Evolutionary conservation across 805 yeast genomes (phyloP), one percentile per base, ranked within the genome.

Genomic region (Zygosaccharomyces bisporus): DNA sequence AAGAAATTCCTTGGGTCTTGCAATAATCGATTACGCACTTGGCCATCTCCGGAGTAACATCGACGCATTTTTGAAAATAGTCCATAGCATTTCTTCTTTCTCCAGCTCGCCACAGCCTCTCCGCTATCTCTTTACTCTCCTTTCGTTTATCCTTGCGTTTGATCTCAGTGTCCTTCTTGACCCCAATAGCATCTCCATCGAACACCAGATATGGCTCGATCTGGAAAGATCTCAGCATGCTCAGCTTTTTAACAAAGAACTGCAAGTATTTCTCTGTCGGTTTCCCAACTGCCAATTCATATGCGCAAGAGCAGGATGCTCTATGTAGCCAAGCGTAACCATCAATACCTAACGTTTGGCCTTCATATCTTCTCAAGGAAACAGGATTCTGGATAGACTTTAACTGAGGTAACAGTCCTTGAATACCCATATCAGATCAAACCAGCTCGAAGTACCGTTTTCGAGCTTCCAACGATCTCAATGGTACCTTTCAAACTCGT

Each of bases 281-380:
- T 40, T 67, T 63, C 8, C 78, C 86, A 41, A 76, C 69, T 6
- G 88, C 87, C 37, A 93, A 68, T 39, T 93, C 96, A 64, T 76
- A 79, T 0, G 97, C 85, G 65, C 98, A 90, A 13, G 87, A 70
- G 40, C 82, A 76, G 3, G 86, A 81, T 4, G 93, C 90, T 51
- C 86, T 77, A 65, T 93, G 99, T 4, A 93, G 75, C 99, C 99
- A 93, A 1, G 96, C 89, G 58, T 88, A 93, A 0, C 95, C 90
- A 60, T 93, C 99, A n/a, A 93, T 82, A 0, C 95, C 99, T 34
- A 90, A 67, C 0, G 85, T 80, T 56, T 81, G 73, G 1, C 96
- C 96, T 10, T 79, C 66, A 61, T 79, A 86, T 27, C 75, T 67
- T 44, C 75, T 74, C 36, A 90, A 66, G 1, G 81, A 66, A 1